Evolutionary conservation across 1,139 yeast genomes (phyloP).

Genomic region (Torulaspora pretoriensis): DNA sequence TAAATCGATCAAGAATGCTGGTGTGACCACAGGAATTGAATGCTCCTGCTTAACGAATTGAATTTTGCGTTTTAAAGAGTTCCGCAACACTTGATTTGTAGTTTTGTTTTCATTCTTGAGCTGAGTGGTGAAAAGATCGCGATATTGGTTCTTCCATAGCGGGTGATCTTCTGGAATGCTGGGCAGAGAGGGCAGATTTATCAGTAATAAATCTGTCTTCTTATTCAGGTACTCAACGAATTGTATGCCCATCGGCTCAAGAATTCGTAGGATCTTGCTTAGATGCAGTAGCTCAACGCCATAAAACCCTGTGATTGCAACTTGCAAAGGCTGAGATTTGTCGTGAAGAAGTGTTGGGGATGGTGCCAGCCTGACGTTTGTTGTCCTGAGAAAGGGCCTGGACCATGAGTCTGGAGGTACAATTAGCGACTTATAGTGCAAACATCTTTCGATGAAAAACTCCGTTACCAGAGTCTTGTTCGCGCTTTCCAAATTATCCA

Average conservation of each 20-base stretch:
- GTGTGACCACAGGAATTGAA: slow-evolving; percentile 38
- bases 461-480: slow-evolving; percentile 52
- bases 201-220: slow-evolving; percentile 58
- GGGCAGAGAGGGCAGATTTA: slow-evolving; percentile 47
- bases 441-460: slow-evolving; percentile 79
- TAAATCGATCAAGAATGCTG: slow-evolving; percentile 33
- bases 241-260: slow-evolving; percentile 45
- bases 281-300: slow-evolving; percentile 80
- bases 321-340: slow-evolving; percentile 39
- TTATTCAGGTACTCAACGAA: slow-evolving; percentile 50
- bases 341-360: slow-evolving; percentile 15
- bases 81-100: slow-evolving; percentile 29
- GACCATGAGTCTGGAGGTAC: slow-evolving; percentile 66
- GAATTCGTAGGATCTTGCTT: slow-evolving; percentile 52
- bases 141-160: slow-evolving; percentile 32
- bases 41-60: slow-evolving; percentile 47
- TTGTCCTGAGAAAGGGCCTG: slow-evolving; percentile 47
- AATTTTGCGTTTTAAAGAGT: slow-evolving; percentile 35
- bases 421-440: slow-evolving; percentile 53
- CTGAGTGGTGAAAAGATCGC: slow-evolving; percentile 26
- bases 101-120: slow-evolving; percentile 3
- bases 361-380: slow-evolving; percentile 34
- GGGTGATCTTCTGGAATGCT: slow-evolving; percentile 34
- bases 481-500: background rate
- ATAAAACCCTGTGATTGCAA: slow-evolving; percentile 74